Evolutionary conservation across 108 stramenopile genomes (phyloP), one percentile per base, ranked within the genome.

Genomic region (Fragilaria radians): DNA sequence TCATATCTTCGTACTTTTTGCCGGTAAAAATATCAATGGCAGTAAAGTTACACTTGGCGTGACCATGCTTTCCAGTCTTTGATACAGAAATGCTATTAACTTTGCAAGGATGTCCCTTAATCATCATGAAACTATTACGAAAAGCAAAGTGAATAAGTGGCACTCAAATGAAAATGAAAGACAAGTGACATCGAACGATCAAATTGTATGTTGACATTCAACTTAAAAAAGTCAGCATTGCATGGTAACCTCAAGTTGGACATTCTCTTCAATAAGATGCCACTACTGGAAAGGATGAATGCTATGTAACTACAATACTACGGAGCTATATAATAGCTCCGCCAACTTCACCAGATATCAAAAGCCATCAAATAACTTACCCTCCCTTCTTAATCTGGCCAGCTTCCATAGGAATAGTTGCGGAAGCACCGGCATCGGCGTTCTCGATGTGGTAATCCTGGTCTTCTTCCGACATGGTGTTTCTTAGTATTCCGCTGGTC

Each of bases 51-150:
- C 96, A 97, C 89, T 99, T 99, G 79, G 99, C 99, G 93, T 99
- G 99, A 54, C 99, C 99, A 94, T 99, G 99, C 96, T 98, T 98
- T 73, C 97, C 97, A 62, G 99, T 99, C 96, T 98, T 98, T 75
- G 97, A 99, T 70, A 97, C 97, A 60, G 97, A 96, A 62, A 98
- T 96, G 71, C 62, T 79, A 62, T 95, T 70, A 65, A 99, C 95
- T 95, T 99, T 99, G 96, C 97, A 98, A 57, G 97, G 96, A 74
- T 87, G 82, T 54, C 93, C 96, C 92, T 98, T 97, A 88, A 97
- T 93, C 86, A 94, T 87, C 70, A 94, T 93, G 85, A 73, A 87
- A 58, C 91, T 89, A 74, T 47, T 42, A 19, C 5, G 32, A 4
- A n/a, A n/a, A 31, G 46, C 3, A 9, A 27, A 33, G 18, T 33